A percentile compares a stretch with the other conserved stretches of the same genome.
These are phyloP conservation scores for Eucalyptus camaldulensis DNA, from an alignment of 345 rosid genomes.

Conservation along the genomic window DNA sequence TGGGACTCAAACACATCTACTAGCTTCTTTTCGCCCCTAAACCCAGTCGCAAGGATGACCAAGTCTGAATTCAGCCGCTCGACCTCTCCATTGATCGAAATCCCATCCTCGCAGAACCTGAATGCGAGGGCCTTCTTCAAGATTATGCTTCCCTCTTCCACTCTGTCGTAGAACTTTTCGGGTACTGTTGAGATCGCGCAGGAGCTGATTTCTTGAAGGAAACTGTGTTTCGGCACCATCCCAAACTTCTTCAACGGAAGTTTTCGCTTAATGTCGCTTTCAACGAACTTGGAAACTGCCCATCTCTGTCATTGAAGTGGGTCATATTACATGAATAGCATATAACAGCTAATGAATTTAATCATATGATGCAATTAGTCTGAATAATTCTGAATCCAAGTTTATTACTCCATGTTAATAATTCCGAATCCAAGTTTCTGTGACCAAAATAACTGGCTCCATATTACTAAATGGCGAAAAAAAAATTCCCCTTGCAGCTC, in stretches of 20 bases:
- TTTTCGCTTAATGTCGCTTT: conserved; percentile 11
- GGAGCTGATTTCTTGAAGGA: conserved; percentile 7
- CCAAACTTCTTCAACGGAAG: conserved; percentile 14
- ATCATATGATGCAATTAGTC: not conserved
- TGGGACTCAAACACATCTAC: conserved; percentile 8
- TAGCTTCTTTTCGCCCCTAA: conserved; percentile 19
- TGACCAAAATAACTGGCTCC: not conserved
- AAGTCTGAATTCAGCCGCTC: conserved; percentile 7
- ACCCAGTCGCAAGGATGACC: conserved; percentile 29
- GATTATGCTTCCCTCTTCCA: conserved; percentile 29
- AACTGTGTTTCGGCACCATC: conserved; percentile 30
- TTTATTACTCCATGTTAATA: not conserved
- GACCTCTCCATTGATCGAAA: conserved; percentile 4
- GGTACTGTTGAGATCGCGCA: conserved; percentile 11
- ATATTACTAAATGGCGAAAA: not conserved
- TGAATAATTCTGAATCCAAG: not conserved
- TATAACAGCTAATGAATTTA: not conserved
- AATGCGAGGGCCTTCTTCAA: conserved; percentile 21
- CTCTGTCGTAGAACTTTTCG: conserved; percentile 10
- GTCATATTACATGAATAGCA: not conserved
- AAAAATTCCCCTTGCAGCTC: not conserved
- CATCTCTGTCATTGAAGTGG: conserved; percentile 4
- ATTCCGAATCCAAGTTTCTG: not conserved
- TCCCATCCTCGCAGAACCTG: conserved; percentile 13
- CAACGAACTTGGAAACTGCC: conserved; percentile 17